These are phyloP conservation scores for Phaseolus lunatus DNA, from an alignment of 306 rosid species.

Conservation along the genomic window DNA sequence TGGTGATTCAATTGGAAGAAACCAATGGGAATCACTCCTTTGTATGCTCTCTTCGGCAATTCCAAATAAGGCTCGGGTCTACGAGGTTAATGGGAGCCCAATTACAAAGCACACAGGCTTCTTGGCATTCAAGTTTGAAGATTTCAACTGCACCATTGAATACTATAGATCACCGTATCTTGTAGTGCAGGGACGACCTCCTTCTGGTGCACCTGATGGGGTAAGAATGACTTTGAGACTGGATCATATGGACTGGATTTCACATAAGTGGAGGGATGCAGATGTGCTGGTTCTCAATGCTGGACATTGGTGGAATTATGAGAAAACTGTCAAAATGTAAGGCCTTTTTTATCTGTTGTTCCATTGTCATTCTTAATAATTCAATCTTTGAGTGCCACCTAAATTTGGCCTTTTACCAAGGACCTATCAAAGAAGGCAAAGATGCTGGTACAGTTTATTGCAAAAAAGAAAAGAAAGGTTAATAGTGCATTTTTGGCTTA, in stretches of 20 bases:
- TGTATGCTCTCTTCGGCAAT: constrained; percentile 82
- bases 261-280: constrained; percentile 70
- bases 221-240: constrained; percentile 69
- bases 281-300: constrained; percentile 85
- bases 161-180: constrained; percentile 88
- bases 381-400: constrained; percentile 28
- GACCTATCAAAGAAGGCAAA: constrained; percentile 21
- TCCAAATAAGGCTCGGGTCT: constrained; percentile 60
- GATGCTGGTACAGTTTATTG: not conserved
- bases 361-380: constrained; percentile 32
- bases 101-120: constrained; percentile 83
- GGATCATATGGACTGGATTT: constrained; percentile 80
- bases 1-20: constrained; percentile 94
- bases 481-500: not conserved
- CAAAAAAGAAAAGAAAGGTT: not conserved
- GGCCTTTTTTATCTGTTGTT: constrained; percentile 30
- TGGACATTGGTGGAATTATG: constrained; percentile 94
- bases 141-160: constrained; percentile 85
- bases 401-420: constrained; percentile 11
- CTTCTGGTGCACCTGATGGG: constrained; percentile 60
- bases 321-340: constrained; percentile 77
- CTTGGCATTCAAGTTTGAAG: constrained; percentile 77
- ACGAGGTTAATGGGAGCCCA: constrained; percentile 81
- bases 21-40: constrained; percentile 95
- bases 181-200: constrained; percentile 83